Conservation (phyloP, 345 rosid species). For the Citrus hindsii region DNA sequence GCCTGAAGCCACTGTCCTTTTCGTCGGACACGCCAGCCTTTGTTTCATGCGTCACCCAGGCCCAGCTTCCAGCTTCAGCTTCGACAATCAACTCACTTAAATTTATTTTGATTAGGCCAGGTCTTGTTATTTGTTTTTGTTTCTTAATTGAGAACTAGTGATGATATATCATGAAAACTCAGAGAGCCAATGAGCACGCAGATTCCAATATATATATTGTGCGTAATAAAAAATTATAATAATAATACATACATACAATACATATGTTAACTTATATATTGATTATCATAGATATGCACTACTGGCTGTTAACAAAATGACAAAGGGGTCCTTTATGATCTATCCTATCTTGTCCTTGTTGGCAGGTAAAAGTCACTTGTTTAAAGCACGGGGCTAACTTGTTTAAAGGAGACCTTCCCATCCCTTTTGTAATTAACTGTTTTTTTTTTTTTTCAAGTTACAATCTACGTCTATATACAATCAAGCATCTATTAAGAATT, state of each 20-base stretch:
- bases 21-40: neutral
- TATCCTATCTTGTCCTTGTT: no score
- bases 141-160: no score
- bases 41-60: neutral
- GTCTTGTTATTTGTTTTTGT: no score
- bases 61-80: neutral
- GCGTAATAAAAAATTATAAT: no score
- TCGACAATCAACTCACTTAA: neutral
- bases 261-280: neutral
- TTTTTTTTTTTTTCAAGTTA: no score
- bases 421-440: neutral
- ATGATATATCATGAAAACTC: no score
- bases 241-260: neutral
- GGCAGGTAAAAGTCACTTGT: neutral
- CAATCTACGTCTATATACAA: no score
- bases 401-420: neutral
- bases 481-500: no score
- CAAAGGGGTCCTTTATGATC: neutral
- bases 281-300: neutral
- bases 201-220: no score
- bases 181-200: no score
- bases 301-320: neutral
- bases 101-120: neutral
- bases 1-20: no score
- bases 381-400: neutral